Percentiles rank a stretch among this genome's conserved stretches.
Conservation (phyloP, 768 basidiomycete genomes). For the Agaricus subrufescens region DNA sequence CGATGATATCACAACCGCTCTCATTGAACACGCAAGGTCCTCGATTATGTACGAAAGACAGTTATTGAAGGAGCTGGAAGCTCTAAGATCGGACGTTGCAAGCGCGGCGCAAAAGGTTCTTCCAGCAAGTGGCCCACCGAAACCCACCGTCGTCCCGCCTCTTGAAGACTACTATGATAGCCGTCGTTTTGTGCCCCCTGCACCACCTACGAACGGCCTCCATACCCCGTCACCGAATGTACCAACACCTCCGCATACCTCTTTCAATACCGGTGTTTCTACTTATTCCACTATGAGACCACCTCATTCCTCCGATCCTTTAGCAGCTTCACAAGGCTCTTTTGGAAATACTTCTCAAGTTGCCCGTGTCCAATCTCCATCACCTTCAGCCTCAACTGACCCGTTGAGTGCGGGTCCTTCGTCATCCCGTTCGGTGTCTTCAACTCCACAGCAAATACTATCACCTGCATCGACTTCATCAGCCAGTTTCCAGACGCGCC, state of each 20-base stretch:
- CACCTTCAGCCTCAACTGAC: constrained; percentile 2
- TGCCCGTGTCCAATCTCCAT: constrained; percentile 1
- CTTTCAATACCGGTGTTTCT: constrained; percentile 18
- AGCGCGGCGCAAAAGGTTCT: constrained; percentile 59
- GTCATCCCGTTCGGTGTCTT: not conserved
- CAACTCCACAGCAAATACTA: not conserved
- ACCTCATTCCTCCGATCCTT: constrained; percentile 15
- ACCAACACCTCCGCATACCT: constrained; percentile 32
- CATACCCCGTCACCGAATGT: constrained; percentile 22
- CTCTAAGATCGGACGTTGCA: constrained; percentile 71
- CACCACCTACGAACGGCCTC: constrained; percentile 28
- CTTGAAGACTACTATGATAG: constrained; percentile 54
- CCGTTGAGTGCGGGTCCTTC: constrained; percentile 2
- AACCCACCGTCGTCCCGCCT: constrained; percentile 56
- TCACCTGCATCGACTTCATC: constrained; percentile 18
- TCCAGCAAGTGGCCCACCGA: constrained; percentile 48
- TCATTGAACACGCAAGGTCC: constrained; percentile 91
- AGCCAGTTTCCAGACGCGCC: constrained; percentile 18
- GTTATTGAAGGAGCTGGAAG: constrained; percentile 81
- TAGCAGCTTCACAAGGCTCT: not conserved
- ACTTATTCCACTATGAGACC: constrained; percentile 18
- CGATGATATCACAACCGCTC: constrained; percentile 84
- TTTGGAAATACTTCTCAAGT: not conserved
- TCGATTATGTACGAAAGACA: constrained; percentile 91
- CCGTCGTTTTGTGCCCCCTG: constrained; percentile 24